Evolutionary conservation across 2,329 filamentous ascomycete genomes (phyloP).

Genomic region (Colletotrichum agaves): DNA sequence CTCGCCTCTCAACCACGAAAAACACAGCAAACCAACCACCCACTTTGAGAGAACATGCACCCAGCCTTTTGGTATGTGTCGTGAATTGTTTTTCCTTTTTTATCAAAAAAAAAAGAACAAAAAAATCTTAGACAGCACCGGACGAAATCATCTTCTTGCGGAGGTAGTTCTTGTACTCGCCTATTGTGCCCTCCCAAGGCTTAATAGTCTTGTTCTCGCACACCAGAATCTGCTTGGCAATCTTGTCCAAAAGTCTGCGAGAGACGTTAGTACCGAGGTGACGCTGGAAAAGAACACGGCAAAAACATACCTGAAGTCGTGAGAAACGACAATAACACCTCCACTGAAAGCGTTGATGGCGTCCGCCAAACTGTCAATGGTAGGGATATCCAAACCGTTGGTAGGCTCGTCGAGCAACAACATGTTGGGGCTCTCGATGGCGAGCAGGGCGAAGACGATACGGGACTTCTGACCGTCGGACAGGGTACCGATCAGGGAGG

Average conservation of each 20-base stretch:
- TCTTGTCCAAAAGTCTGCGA: conserved; percentile 92
- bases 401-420: conserved; percentile 97
- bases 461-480: conserved; percentile 98
- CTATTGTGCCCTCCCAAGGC: conserved; percentile 88
- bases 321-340: conserved; percentile 96
- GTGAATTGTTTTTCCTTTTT: neutral
- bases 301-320: conserved; percentile 92
- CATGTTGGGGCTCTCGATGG: conserved; percentile 98
- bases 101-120: too few relatives aligned
- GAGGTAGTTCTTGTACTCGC: conserved; percentile 97
- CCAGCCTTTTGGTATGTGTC: neutral
- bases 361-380: conserved; percentile 96
- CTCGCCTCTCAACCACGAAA: conserved; percentile 1
- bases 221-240: conserved; percentile 99
- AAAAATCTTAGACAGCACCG: conserved; percentile 78
- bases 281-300: neutral
- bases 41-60: conserved; percentile 15
- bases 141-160: conserved; percentile 97
- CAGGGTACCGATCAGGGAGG: conserved; percentile 95
- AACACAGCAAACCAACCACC: conserved; percentile 16
- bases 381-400: conserved; percentile 98
- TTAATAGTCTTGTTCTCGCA: conserved; percentile 97
- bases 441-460: conserved; percentile 96
- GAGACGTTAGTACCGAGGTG: conserved; percentile 34
- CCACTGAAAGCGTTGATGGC: conserved; percentile 97